Evolutionary conservation across 495 filamentous ascomycete species (phyloP), one percentile per base, ranked within the genome.

Genomic region (Penicillium salamii): DNA sequence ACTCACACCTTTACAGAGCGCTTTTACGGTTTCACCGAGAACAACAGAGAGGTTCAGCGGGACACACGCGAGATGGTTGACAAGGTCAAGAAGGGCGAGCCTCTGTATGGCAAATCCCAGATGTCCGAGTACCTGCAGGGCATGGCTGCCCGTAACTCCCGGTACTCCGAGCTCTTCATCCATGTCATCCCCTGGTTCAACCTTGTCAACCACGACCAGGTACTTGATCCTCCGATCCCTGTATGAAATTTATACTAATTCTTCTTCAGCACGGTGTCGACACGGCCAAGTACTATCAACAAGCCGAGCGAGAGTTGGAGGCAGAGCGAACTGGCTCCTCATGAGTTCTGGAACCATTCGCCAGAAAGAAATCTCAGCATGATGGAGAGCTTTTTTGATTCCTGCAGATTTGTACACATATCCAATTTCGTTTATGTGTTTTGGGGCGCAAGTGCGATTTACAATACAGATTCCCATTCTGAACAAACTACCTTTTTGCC

Each of bases 61-160:
- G 93, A 98, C 65, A 98, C 96, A 90, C 82, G 80, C 46, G 93
- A 98, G 76, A 98, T 98, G 93, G 91, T 96, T 4, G 80, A 83
- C 62, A 91, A 89, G 66, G 91, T 97, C 58, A 97, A 97, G 77
- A 81, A 75, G 40, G 91, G 90, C 39, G 79, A 95, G 69, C 83
- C 95, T 15, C 71, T 97, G n/a, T 98, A 98, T 67, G 93, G 93
- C 49, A 79, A 75, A 46, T 90, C 86, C 46, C 73, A 69, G 18
- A 65, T 96, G 47, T 85, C 87, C 19, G 80, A 89, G 49, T 86
- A 97, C 67, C 84, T 96, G 75, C 93, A 98, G 72, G 95, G 93
- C 42, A 88, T 96, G 18, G 92, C 95, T 38, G 81, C 88, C 24
- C 78, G 93, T 51, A 96, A 97, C 72, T 96, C 91, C 28, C 78